These are phyloP conservation scores for Leishmania mexicana DNA, from an alignment of 208 protist species.

Conservation along the genomic window DNA sequence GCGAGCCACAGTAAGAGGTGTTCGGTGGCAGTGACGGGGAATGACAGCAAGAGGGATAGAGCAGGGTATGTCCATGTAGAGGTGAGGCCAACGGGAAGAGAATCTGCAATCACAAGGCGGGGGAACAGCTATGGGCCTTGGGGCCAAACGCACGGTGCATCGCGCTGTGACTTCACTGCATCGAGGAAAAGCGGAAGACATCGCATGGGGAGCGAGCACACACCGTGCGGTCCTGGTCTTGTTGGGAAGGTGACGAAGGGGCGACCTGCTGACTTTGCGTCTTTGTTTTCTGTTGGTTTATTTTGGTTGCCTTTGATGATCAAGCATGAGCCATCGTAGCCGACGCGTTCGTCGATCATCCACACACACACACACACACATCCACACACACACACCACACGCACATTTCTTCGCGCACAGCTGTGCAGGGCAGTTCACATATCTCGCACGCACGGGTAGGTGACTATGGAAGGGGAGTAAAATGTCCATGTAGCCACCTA, in stretches of 20 bases:
- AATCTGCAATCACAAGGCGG: not conserved
- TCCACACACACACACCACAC: not conserved
- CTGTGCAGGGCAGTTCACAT: not conserved
- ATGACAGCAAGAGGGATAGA: not conserved
- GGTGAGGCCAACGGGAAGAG: not conserved
- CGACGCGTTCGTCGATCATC: not conserved
- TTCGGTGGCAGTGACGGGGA: not conserved
- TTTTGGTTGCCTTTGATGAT: not conserved
- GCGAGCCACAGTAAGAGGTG: not conserved
- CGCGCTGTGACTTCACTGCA: not conserved
- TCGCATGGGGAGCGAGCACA: not conserved
- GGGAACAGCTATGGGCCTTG: not conserved
- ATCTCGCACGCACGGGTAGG: constrained; percentile 40
- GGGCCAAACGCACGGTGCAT: not conserved
- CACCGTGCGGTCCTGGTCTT: not conserved
- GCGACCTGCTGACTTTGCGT: not conserved
- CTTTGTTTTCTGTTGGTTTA: not conserved
- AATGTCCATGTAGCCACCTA: constrained; percentile 22
- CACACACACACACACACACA: not conserved
- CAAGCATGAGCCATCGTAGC: not conserved
- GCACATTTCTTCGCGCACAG: not conserved
- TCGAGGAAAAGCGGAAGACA: not conserved
- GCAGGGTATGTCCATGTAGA: too few relatives aligned
- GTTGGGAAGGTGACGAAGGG: not conserved
- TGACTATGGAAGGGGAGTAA: constrained; percentile 14